Evolutionary conservation across 2,329 filamentous ascomycete species (phyloP), one percentile per base, ranked within the genome.

Genomic region (Aplosporella prunicola): DNA sequence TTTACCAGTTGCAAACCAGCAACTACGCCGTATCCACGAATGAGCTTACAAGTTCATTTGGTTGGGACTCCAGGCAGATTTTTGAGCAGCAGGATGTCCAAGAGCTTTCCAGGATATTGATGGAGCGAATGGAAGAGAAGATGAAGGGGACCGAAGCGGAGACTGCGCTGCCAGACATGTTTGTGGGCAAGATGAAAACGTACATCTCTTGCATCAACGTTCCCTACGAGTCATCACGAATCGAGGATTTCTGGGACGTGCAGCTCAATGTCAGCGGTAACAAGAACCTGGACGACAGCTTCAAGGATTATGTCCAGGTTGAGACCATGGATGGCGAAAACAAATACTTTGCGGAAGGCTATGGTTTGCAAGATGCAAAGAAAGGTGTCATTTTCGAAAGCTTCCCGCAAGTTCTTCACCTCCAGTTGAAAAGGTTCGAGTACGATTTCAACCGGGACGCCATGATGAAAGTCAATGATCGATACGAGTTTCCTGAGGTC

Each of bases 31-130:
- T 98, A 2, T 76, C 84, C 25, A 98, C 91, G 2, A 87, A 82
- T 35, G 91, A 98, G 55, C 74, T 98, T 25, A 98, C 91, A 5
- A 84, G 86, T 48, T 96, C 91, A 0, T 98, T 98, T 58, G 91
- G 91, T 16, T 98, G 91, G 91, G 89, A 98, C 52, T 93, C 89
- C 2, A 78, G 87, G 46, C 89, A 98, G 55, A 94, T 96, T 36
- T 98, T 98, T 51, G 89, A 96, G 63, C 91, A 98, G 58, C 91
- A 98, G 61, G 91, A 98, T 61, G 91, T 98, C 7, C 91, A 98
- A 58, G 91, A 98, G 58, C 69, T 98, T 22, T 96, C 88, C 22
- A 77, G 93, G 40, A 94, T 96, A 58, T 71, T 98, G 45, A 98
- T 98, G 83, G 91, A 98, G 62, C 80, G 85, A 42, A 80, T 98